Evolutionary conservation across 495 filamentous ascomycete genomes (phyloP).

Genomic region (Penicillium crystallinum): DNA sequence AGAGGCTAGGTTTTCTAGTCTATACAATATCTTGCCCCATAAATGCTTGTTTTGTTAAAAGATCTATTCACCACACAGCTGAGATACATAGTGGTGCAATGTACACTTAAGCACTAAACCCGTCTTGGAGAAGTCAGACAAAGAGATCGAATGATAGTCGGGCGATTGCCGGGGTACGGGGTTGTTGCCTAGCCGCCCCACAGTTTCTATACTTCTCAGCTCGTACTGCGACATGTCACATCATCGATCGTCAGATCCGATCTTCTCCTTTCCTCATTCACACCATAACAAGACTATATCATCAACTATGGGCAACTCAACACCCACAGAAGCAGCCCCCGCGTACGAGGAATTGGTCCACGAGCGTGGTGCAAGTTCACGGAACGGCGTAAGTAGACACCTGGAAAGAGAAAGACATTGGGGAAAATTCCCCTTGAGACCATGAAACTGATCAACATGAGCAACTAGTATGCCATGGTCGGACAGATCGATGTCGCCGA

Average conservation of each 20-base stretch:
- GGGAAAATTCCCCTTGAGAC: no score
- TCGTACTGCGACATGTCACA: background rate
- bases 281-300: background rate
- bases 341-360: constrained; percentile 14
- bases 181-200: background rate
- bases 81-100: no score
- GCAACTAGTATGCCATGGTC: constrained; percentile 1
- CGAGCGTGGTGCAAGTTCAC: background rate
- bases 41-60: no score
- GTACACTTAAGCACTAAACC: no score
- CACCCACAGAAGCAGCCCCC: constrained; percentile 8
- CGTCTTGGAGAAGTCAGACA: background rate
- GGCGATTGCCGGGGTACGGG: background rate
- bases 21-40: no score
- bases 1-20: no score
- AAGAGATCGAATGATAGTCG: background rate
- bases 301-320: constrained; percentile 4
- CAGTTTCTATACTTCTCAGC: background rate
- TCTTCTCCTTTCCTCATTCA: background rate
- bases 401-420: no score
- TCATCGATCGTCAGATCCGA: background rate
- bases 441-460: background rate
- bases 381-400: constrained; percentile 1
- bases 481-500: background rate
- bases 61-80: no score